Percentiles rank a stretch among this genome's conserved stretches.
phyloP scores from a whole-genome alignment of 768 basidiomycete species.

The Exsudoporus frostii region DNA sequence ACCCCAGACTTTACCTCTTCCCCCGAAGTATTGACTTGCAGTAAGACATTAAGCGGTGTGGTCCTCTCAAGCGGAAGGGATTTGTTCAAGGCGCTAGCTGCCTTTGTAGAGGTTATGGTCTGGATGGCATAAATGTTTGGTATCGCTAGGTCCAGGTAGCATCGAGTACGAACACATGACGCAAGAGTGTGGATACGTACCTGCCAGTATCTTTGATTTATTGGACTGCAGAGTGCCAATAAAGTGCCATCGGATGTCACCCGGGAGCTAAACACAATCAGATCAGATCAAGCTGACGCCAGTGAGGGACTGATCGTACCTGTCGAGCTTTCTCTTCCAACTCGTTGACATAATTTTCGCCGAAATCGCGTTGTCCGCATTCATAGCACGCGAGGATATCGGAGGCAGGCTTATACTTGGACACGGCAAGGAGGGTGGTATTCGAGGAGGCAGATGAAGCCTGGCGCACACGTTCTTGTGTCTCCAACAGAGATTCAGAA shows the following conservation, averaged over 20 bases:
- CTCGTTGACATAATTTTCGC: conserved; percentile 97
- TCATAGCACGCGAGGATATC: conserved; percentile 85
- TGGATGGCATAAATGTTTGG: conserved; percentile 87
- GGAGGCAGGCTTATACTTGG: conserved; percentile 86
- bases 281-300: conserved; percentile 3
- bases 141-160: conserved; percentile 51
- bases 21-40: conserved; percentile 96
- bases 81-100: conserved; percentile 77
- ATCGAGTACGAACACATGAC: conserved; percentile 3
- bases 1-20: conserved; percentile 90
- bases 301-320: conserved; percentile 38
- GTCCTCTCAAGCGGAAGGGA: conserved; percentile 55
- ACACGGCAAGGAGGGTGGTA: conserved; percentile 77
- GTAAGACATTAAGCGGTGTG: conserved; percentile 69
- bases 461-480: conserved; percentile 45
- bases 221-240: conserved; percentile 93
- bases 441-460: conserved; percentile 29
- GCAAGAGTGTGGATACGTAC: conserved; percentile 40
- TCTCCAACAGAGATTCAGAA: conserved; percentile 48
- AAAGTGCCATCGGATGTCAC: conserved; percentile 93
- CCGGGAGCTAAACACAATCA: conserved; percentile 60
- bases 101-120: conserved; percentile 78
- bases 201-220: conserved; percentile 84
- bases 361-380: conserved; percentile 84
- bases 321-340: conserved; percentile 79